Conservation (phyloP, 257 asterid genomes). For the Solanum ossicruentum region DNA sequence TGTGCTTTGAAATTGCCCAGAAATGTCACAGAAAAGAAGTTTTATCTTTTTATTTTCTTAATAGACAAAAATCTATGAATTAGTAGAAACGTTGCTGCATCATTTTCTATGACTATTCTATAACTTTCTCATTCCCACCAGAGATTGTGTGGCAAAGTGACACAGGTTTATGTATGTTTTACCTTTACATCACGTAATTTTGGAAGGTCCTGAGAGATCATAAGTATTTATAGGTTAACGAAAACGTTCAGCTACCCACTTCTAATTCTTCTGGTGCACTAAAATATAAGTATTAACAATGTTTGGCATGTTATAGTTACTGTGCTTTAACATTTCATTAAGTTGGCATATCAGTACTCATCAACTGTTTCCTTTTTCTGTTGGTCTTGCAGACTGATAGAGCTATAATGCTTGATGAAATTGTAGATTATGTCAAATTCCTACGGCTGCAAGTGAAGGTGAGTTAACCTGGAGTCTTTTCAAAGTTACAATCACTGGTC, state of each 20-base stretch:
- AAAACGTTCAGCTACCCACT: not conserved
- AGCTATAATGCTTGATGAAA: conserved; percentile 97
- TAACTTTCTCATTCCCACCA: not conserved
- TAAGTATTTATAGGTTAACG: not conserved
- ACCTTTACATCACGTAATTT: not conserved
- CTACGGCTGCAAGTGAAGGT: conserved; percentile 97
- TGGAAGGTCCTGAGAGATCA: not conserved
- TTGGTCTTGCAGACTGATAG: conserved; percentile 66
- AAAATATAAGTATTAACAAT: not conserved
- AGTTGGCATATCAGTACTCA: not conserved
- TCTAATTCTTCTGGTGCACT: not conserved
- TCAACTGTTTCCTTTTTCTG: not conserved
- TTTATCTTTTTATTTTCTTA: not conserved
- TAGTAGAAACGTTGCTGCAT: not conserved
- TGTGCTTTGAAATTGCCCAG: not conserved
- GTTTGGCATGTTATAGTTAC: not conserved
- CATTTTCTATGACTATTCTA: not conserved
- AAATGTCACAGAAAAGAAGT: not conserved
- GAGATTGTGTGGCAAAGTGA: not conserved
- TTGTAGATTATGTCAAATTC: conserved; percentile 95
- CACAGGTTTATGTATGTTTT: not conserved
- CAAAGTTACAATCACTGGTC: not conserved
- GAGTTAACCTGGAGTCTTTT: not conserved
- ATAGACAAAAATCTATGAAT: not conserved
- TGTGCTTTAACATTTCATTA: not conserved